Base-by-base conservation (phyloP, 768 basidiomycete genomes). In the Panellus pusillus region DNA sequence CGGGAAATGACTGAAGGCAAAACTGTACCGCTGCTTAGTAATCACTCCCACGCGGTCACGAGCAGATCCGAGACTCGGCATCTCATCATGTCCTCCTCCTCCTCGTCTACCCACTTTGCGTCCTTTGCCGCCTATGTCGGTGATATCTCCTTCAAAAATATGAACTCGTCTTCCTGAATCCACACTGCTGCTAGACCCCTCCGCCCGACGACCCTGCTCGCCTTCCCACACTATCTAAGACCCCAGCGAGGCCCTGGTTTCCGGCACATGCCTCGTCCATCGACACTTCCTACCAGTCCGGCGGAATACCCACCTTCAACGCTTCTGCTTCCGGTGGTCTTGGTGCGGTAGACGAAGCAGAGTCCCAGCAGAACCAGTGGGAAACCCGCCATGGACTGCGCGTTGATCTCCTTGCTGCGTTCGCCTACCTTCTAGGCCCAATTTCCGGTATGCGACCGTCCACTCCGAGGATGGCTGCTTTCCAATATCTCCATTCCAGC, bases 401-500 rank as follows among this genome's bases (percentile, higher is more conserved):
- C 58, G 81, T 90, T 12, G 86, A 91, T 66, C 45, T 86, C 19
- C 70, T 86, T 50, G 81, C 87, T 14, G 84, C 84, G 6, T 72
- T 75, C 44, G 78, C 83, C 4, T 91, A 91, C 66, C 32, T 89
- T 0, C 68, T 87, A 0, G 89, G 89, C 7, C 90, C 87, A 0
- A 64, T 90, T 18, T 83, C 87, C 48, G 90, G 89, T 91, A 60
- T 50, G 82, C n/a, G 15, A 39, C 36, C 37, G 13, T 45, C 20
- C 50, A 17, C 54, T 35, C 24, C 11, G 48, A 47, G 44, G 36
- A 12, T 47, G 24, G 17, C 42, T 52, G 19, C 39, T 29, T 43
- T 19, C 42, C 18, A 9, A 37, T 11, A 1, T 28, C n/a, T 14
- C 27, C 52, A 51, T 14, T 54, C 24, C 51, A 89, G 90, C 89